phyloP scores from a whole-genome alignment of 1,139 yeast species.

The Pichia sp. region DNA sequence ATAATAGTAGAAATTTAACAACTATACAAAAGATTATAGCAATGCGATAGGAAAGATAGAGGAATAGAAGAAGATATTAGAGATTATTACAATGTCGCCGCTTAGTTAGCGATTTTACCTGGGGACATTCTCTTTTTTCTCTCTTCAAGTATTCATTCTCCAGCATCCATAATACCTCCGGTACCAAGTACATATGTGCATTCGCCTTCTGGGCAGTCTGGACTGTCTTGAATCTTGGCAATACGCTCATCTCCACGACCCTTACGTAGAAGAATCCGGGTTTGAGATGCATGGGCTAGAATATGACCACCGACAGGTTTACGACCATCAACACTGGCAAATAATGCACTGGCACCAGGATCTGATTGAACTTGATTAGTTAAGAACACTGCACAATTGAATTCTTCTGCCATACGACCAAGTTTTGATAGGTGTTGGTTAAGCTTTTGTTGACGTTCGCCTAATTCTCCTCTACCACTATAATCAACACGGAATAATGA shows the following conservation, averaged over 20 bases:
- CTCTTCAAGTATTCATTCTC: no score
- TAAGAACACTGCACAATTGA: slow-evolving; percentile 52
- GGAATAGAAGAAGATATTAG: no score
- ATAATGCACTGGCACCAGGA: slow-evolving; percentile 60
- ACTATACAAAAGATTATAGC: no score
- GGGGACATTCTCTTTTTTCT: no score
- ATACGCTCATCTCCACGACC: slow-evolving; percentile 64
- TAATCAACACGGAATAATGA: slow-evolving; percentile 58
- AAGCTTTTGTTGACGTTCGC: slow-evolving; percentile 54
- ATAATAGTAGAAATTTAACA: no score
- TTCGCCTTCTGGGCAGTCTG: slow-evolving; percentile 57
- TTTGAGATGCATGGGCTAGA: slow-evolving; percentile 59
- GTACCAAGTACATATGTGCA: slow-evolving; percentile 49
- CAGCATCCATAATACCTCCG: slow-evolving; percentile 34
- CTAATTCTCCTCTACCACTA: slow-evolving; percentile 54
- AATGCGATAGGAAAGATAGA: no score
- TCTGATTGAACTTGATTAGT: slow-evolving; percentile 65
- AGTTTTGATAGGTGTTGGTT: slow-evolving; percentile 50
- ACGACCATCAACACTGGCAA: slow-evolving; percentile 60
- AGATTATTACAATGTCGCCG: no score
- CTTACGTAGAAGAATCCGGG: slow-evolving; percentile 49
- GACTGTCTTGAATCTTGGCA: slow-evolving; percentile 56
- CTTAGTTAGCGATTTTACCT: no score
- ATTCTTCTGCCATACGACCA: slow-evolving; percentile 52
- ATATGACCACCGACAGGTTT: slow-evolving; percentile 66